These are phyloP conservation scores for Neonectria hederae DNA, from an alignment of 2,329 filamentous ascomycete species.

Conservation along the genomic window DNA sequence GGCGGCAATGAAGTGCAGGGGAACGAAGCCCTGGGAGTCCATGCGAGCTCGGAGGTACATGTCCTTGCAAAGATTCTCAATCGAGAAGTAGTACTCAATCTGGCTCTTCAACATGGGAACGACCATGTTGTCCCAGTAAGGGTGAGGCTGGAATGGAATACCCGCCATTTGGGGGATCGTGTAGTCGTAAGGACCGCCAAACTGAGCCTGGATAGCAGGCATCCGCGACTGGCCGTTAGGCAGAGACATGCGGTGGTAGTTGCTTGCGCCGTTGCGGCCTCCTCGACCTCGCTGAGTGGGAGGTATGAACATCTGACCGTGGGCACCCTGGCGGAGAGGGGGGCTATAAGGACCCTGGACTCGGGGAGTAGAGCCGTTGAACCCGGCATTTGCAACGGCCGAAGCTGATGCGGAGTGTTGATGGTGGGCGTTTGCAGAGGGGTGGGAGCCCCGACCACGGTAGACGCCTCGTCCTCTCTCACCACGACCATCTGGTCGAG, in stretches of 20 bases:
- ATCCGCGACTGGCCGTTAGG: conserved; percentile 50
- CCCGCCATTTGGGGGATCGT: conserved; percentile 51
- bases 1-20: conserved; percentile 78
- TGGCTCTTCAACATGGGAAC: conserved; percentile 57
- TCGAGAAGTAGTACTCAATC: conserved; percentile 95
- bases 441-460: conserved; percentile 58
- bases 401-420: conserved; percentile 41
- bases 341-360: conserved; percentile 56
- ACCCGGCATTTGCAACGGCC: conserved; percentile 34
- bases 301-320: conserved; percentile 48
- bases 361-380: conserved; percentile 46
- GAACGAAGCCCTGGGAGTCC: conserved; percentile 94
- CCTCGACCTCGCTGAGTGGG: conserved; percentile 49
- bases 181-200: conserved; percentile 51
- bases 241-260: conserved; percentile 53
- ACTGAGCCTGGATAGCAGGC: conserved; percentile 50
- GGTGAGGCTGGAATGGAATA: conserved; percentile 49
- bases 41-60: conserved; percentile 88
- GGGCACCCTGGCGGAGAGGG: conserved; percentile 53
- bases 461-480: conserved; percentile 56
- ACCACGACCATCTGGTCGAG: conserved; percentile 51
- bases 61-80: conserved; percentile 95
- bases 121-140: conserved; percentile 63
- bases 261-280: conserved; percentile 46
- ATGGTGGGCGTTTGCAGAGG: conserved; percentile 48